Conservation (phyloP, 2,329 filamentous ascomycete genomes). For the Aureobasidium sp. region DNA sequence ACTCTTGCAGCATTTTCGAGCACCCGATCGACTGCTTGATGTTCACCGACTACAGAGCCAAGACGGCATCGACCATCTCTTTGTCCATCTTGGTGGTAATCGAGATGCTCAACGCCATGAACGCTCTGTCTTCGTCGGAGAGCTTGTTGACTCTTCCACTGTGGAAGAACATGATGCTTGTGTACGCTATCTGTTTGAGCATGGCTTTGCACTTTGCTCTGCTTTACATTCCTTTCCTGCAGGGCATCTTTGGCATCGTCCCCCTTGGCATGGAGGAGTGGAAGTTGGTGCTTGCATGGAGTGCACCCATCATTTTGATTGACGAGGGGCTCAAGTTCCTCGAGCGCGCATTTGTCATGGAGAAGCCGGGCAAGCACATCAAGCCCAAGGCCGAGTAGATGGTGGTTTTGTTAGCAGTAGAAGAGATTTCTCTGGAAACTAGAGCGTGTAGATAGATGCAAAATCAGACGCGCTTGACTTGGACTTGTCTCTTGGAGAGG, state of each 20-base stretch:
- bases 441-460: not conserved
- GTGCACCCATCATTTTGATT: constrained; percentile 80
- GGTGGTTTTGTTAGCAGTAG: not conserved
- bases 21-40: constrained; percentile 86
- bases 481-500: not conserved
- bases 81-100: constrained; percentile 90
- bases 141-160: constrained; percentile 86
- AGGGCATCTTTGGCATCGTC: constrained; percentile 82
- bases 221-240: constrained; percentile 84
- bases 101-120: constrained; percentile 99
- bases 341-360: constrained; percentile 47
- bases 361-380: constrained; percentile 14
- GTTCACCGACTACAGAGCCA: constrained; percentile 79
- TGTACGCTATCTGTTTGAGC: constrained; percentile 85
- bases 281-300: constrained; percentile 84
- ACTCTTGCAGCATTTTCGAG: constrained; percentile 80
- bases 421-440: not conserved
- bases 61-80: constrained; percentile 86
- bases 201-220: constrained; percentile 95
- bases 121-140: constrained; percentile 91
- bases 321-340: constrained; percentile 77
- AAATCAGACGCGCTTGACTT: not conserved
- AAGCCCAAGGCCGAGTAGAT: constrained; percentile 18
- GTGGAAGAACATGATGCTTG: constrained; percentile 98
- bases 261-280: constrained; percentile 82